phyloP scores from a whole-genome alignment of 2,329 filamentous ascomycete species.

The Fusarium succisae region DNA sequence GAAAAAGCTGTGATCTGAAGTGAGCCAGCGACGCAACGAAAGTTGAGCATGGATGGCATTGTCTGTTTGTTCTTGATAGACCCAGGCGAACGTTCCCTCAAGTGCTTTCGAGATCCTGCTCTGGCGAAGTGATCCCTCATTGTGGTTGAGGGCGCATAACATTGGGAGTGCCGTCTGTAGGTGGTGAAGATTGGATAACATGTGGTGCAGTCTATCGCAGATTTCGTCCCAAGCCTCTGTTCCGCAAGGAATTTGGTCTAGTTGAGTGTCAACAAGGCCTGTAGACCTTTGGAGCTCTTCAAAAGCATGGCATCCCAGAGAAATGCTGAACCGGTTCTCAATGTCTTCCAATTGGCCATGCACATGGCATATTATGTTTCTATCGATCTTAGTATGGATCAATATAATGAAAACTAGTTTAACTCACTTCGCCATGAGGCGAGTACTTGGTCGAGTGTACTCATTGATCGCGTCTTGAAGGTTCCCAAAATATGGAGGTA shows the following conservation, averaged over 20 bases:
- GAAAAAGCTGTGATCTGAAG: not conserved
- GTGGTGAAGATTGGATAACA: not conserved
- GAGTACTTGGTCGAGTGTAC: not conserved
- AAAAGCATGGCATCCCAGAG: not conserved
- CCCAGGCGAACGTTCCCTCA: not conserved
- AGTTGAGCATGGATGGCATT: not conserved
- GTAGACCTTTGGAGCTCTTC: not conserved
- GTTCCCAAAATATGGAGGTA: not conserved
- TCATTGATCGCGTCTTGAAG: not conserved
- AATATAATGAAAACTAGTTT: not conserved
- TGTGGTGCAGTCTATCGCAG: not conserved
- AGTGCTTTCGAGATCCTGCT: not conserved
- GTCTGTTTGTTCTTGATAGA: not conserved
- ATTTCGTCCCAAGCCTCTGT: not conserved
- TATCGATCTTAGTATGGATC: not conserved
- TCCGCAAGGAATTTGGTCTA: not conserved
- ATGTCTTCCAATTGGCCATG: not conserved
- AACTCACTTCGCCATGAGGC: not conserved
- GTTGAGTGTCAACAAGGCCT: not conserved
- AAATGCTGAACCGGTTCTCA: not conserved
- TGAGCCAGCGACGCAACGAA: constrained; percentile 1
- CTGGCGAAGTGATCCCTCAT: not conserved
- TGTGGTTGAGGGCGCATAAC: not conserved
- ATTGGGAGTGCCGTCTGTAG: not conserved
- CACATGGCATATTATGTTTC: not conserved